Evolutionary conservation across 148 eudicot genomes (phyloP).

Genomic region (Suaeda aralocaspica): DNA sequence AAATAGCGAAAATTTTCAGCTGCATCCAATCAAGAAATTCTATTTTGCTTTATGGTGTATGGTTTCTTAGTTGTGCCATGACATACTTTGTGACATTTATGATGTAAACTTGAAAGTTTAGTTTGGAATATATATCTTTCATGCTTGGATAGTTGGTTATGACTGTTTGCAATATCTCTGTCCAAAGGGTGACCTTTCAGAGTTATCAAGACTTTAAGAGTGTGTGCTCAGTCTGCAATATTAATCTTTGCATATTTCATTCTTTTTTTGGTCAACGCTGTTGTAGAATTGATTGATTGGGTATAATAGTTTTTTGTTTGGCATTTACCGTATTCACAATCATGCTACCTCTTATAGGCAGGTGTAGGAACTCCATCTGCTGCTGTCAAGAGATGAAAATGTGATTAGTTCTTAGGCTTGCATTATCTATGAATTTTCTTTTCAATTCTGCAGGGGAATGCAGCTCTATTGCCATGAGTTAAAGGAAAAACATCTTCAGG

Average conservation of each 20-base stretch:
- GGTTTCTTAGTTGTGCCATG: not conserved
- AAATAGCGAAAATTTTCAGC: not conserved
- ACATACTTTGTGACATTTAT: not conserved
- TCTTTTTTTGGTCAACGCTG: too few relatives aligned
- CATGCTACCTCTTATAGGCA: slow-evolving; percentile 8
- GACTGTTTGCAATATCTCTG: not conserved
- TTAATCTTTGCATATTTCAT: too few relatives aligned
- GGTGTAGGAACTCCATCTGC: not conserved
- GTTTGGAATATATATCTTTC: not conserved
- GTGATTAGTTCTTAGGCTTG: slow-evolving; percentile 2
- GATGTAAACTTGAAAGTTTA: not conserved
- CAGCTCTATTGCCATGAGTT: not conserved
- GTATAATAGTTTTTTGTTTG: not conserved
- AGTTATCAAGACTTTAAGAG: not conserved
- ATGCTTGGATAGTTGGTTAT: not conserved
- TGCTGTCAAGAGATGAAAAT: slow-evolving; percentile 13
- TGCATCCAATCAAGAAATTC: slow-evolving; percentile 1
- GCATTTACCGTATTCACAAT: not conserved
- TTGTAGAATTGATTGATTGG: too few relatives aligned
- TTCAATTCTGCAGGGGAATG: not conserved
- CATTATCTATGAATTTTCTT: not conserved
- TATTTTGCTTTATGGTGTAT: not conserved
- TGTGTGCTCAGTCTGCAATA: not conserved
- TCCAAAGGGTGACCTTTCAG: not conserved
- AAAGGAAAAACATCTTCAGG: not conserved